These are phyloP conservation scores for Claviceps pazoutovae DNA, from an alignment of 2,329 filamentous ascomycete species.

Conservation along the genomic window DNA sequence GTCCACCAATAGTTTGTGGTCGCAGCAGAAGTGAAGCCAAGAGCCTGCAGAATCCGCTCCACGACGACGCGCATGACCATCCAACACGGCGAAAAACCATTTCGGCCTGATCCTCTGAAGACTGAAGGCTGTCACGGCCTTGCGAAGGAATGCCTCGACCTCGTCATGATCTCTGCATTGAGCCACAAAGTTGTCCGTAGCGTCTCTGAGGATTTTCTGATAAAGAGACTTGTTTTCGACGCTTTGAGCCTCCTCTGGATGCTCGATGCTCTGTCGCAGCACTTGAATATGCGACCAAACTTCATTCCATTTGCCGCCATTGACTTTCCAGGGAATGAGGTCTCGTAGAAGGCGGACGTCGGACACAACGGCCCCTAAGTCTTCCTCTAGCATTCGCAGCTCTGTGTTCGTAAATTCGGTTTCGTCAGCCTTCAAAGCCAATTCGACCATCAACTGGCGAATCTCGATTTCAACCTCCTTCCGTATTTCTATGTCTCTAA, in stretches of 20 bases:
- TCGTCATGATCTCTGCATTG: conserved; percentile 13
- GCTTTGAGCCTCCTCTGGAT: conserved; percentile 7
- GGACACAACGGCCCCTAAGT: conserved; percentile 7
- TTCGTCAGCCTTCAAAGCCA: conserved; percentile 16
- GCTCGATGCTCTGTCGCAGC: conserved; percentile 7
- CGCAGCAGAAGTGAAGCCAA: conserved; percentile 21
- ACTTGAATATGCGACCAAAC: conserved; percentile 11
- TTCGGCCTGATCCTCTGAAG: conserved; percentile 14
- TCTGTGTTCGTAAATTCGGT: conserved; percentile 14
- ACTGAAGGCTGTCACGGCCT: conserved; percentile 12
- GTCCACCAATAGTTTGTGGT: conserved; percentile 15
- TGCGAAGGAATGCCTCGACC: conserved; percentile 16
- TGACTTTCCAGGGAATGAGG: conserved; percentile 16
- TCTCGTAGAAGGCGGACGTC: conserved; percentile 17
- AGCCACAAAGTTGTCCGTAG: conserved; percentile 21
- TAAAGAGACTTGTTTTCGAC: conserved; percentile 7
- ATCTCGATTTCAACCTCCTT: conserved; percentile 14
- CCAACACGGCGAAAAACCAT: conserved; percentile 18
- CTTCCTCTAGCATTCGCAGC: conserved; percentile 10
- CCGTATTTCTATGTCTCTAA: conserved; percentile 8
- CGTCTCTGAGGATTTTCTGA: conserved; percentile 13
- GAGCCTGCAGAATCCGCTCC: conserved; percentile 14
- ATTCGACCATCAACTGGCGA: conserved; percentile 14
- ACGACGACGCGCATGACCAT: conserved; percentile 16
- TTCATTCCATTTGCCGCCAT: conserved; percentile 14